Conservation (phyloP, 208 protist genomes). For the Trypanosoma cruzi region DNA sequence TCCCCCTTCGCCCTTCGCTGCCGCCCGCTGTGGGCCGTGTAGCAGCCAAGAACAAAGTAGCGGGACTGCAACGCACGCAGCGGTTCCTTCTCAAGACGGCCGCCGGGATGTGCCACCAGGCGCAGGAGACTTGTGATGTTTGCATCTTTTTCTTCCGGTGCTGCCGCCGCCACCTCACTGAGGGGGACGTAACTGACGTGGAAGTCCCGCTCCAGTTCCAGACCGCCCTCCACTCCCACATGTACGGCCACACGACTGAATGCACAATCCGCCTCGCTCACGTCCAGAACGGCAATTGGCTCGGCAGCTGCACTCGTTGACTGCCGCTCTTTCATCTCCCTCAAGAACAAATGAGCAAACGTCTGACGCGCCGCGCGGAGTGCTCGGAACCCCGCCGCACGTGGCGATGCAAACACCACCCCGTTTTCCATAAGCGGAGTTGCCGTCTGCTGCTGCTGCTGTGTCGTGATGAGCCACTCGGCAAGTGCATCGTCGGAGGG, state of each 20-base stretch:
- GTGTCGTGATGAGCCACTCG: background rate
- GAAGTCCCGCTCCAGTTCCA: slow-evolving; percentile 48
- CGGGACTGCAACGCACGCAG: slow-evolving; percentile 43
- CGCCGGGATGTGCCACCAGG: slow-evolving; percentile 33
- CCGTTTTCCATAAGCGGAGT: slow-evolving; percentile 67
- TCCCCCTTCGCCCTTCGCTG: slow-evolving; percentile 1
- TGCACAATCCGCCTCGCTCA: slow-evolving; percentile 66
- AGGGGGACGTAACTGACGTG: slow-evolving; percentile 67
- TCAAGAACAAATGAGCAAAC: slow-evolving; percentile 55
- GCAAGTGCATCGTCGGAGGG: background rate
- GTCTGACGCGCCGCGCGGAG: slow-evolving; percentile 64
- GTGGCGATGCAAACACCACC: slow-evolving; percentile 49
- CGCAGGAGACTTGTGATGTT: slow-evolving; percentile 45
- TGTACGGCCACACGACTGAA: slow-evolving; percentile 67
- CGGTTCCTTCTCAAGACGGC: slow-evolving; percentile 33
- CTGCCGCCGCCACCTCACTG: slow-evolving; percentile 37
- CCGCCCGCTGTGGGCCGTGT: slow-evolving; percentile 40
- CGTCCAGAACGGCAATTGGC: slow-evolving; percentile 60
- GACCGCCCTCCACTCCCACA: slow-evolving; percentile 50
- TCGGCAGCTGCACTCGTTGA: background rate
- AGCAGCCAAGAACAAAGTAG: slow-evolving; percentile 58
- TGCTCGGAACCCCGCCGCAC: slow-evolving; percentile 54
- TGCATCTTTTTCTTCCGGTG: slow-evolving; percentile 24
- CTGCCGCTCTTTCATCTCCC: slow-evolving; percentile 18
- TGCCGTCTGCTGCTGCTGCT: slow-evolving; percentile 14